Evolutionary conservation across 768 basidiomycete genomes (phyloP), one percentile per base, ranked within the genome.

Genomic region (Kondoa subrosea): DNA sequence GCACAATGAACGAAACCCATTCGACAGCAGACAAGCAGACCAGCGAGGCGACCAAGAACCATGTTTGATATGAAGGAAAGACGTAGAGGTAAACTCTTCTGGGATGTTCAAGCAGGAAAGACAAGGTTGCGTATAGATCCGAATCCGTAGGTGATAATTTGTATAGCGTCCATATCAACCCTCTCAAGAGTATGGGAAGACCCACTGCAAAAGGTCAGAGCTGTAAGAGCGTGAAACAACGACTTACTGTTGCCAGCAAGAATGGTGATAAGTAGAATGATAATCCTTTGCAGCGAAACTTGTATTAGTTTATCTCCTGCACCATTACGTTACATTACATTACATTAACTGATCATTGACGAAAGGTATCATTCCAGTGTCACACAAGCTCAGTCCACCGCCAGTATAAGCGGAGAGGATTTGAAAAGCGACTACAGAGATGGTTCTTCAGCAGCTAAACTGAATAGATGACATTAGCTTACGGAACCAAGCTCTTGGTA

Each of bases 71-170:
- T 25, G 65, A 56, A 2, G 70, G 69, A 34, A 71, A 71, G 15
- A 69, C 57, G 34, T 69, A 71, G 1, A 69, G 62, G 67, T 72
- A 75, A 68, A 73, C 77, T 66, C 81, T 83, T 15, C 93, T 84
- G 17, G 93, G 93, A 75, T 99, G 93, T 73, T 95, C 91, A 8
- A 99, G 82, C 12, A 99, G 83, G 76, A 97, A 99, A 66, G 8
- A 25, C 29, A 26, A 4, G 14, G 30, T 26, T 31, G 61, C 30
- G 12, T 32, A 17, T 32, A 32, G 40, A 8, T 50, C 40, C 12
- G 40, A 50, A 8, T 8, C 8, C 12, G 21, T 50, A 8, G 61
- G 83, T 26, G 86, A 81, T 3, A 83, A 57, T 75, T 87, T 88
- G 15, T 83, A 81, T 50, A 86, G 72, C 2, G 77, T 77, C 90